Base-by-base conservation (phyloP, 495 filamentous ascomycete genomes). In the Neurospora sp. region DNA sequence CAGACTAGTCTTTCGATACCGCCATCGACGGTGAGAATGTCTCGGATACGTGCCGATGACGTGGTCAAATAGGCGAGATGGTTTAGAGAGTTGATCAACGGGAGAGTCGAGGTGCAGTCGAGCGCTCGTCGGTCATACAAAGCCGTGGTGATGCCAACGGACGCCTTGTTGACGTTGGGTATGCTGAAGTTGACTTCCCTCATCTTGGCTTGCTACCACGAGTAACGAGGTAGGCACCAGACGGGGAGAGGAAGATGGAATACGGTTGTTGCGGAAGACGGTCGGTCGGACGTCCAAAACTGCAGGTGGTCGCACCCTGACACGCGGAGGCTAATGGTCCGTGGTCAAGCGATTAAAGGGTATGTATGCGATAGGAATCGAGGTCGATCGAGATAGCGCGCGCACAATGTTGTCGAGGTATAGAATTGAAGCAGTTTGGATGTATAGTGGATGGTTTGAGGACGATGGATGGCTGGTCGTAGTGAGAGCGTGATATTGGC, bases 141-240 rank as follows among this genome's bases (percentile, higher is more conserved):
- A 80, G 95, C 96, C 66, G 96, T 98, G 75, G 96, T 98, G 86
- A 99, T 99, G 77, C 96, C 95, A 81, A 99, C 96, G 72, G 96
- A 97, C 76, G 96, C 96, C 90, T 98, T 99, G 86, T 99, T 99
- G 88, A 96, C 94, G 88, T 96, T 97, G 42, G 96, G 96, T 80
- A 99, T 98, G 84, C 96, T 98, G 84, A 98, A 99, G 83, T 99
- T 99, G 85, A 97, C 94, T 89, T 99, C 96, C 83, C 96, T 93
- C 96, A 99, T 98, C 76, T 83, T 89, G 86, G 74, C 74, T 80
- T 70, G 77, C 77, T 77, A 74, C 76, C 66, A 73, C 75, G 77
- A 74, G 69, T 66, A 62, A 76, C 76, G 77, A 77, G 78, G 78
- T 74, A 77, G 79, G 79, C 79, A 77, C 80, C 76, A 80, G 75